These are phyloP conservation scores for Dimargaris cristalligena DNA, from an alignment of 192 early-diverging fungal genomes.

Conservation along the genomic window DNA sequence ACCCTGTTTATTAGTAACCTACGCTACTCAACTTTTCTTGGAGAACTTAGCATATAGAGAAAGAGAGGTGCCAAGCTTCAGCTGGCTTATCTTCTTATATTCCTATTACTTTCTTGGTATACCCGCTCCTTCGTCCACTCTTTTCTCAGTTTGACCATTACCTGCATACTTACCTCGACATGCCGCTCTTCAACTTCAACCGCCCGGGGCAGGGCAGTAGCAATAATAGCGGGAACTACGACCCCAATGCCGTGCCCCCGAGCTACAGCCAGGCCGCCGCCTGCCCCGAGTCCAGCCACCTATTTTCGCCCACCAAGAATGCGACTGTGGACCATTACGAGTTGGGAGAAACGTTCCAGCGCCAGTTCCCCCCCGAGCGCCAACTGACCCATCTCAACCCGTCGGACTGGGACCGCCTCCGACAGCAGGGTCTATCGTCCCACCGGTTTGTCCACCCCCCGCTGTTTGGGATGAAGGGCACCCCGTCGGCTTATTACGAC, in stretches of 20 bases:
- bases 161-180: too few relatives aligned
- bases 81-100: too few relatives aligned
- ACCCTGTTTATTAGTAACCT: too few relatives aligned
- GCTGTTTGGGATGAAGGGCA: neutral
- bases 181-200: neutral
- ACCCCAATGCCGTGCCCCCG: neutral
- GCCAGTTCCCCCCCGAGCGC: neutral
- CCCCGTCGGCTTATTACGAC: neutral
- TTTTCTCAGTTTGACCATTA: too few relatives aligned
- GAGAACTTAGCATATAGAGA: too few relatives aligned
- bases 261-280: neutral
- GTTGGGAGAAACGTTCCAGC: neutral
- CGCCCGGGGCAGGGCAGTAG: neutral
- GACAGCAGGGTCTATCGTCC: neutral
- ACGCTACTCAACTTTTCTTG: too few relatives aligned
- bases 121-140: too few relatives aligned
- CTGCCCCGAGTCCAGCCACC: neutral
- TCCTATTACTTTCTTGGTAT: too few relatives aligned
- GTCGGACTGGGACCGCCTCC: neutral
- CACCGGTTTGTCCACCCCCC: neutral
- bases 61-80: too few relatives aligned
- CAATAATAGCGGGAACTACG: neutral
- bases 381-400: neutral
- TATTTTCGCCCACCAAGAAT: conserved; percentile 10
- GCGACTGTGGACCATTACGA: neutral